Percentiles rank a stretch among this genome's conserved stretches.
phyloP scores from a whole-genome alignment of 495 filamentous ascomycete genomes.

The Venustampulla echinocandica region DNA sequence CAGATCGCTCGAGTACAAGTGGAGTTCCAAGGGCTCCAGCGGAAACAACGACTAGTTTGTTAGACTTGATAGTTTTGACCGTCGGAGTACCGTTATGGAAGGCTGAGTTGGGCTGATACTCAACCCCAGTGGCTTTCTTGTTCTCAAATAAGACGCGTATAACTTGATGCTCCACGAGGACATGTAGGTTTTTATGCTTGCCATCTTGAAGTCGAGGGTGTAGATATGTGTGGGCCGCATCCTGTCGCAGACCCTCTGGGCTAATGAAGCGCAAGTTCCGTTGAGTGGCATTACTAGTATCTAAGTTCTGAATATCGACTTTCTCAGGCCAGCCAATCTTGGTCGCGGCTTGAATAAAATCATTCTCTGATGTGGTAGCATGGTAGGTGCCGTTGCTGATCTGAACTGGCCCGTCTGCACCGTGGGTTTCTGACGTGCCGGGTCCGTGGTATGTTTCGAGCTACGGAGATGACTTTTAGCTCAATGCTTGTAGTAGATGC shows the following conservation, averaged over 20 bases:
- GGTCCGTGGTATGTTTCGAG: conserved; percentile 29
- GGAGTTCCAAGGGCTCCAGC: conserved; percentile 47
- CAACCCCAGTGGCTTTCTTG: conserved; percentile 29
- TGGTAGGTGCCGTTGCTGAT: conserved; percentile 25
- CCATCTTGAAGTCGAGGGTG: conserved; percentile 32
- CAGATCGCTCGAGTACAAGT: conserved; percentile 61
- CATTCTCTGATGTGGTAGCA: conserved; percentile 16
- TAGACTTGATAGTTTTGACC: conserved; percentile 24
- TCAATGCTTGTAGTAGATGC: too few relatives aligned
- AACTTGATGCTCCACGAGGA: conserved; percentile 39
- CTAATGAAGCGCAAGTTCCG: conserved; percentile 4
- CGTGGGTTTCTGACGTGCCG: conserved; percentile 22
- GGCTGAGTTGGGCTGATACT: conserved; percentile 25
- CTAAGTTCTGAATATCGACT: conserved; percentile 13
- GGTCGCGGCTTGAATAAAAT: conserved; percentile 25
- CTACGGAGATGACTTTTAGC: conserved; percentile 16
- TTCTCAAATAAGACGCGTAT: conserved; percentile 37
- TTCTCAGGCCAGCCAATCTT: conserved; percentile 19
- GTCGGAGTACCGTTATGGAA: conserved; percentile 9
- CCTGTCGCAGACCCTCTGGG: conserved; percentile 34
- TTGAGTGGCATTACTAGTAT: conserved; percentile 1
- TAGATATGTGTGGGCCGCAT: conserved; percentile 33
- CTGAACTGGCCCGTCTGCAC: conserved; percentile 18
- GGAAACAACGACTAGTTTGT: conserved; percentile 43
- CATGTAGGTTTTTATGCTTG: conserved; percentile 37